These are phyloP conservation scores for Zoysia matrella DNA, from an alignment of 202 grass and related monocot genomes.

Conservation along the genomic window DNA sequence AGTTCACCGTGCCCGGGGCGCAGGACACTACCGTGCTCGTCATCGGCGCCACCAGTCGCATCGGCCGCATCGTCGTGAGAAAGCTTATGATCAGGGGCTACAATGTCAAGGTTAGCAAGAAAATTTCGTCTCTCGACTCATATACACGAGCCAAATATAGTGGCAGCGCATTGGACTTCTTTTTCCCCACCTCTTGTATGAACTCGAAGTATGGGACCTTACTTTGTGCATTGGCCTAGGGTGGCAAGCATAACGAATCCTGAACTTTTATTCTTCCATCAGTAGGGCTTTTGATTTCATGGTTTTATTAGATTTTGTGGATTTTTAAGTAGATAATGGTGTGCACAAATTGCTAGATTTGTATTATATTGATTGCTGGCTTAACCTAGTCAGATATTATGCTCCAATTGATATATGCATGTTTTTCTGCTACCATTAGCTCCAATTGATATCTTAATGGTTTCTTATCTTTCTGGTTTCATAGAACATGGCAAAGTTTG, in stretches of 20 bases:
- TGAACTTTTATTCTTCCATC: neutral
- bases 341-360: neutral
- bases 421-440: too few species aligned
- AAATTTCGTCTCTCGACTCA: neutral
- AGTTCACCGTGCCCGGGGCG: slow-evolving; percentile 89
- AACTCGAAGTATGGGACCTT: too few species aligned
- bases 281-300: neutral
- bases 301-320: neutral
- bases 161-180: too few species aligned
- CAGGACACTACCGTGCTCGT: slow-evolving; percentile 96
- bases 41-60: slow-evolving; percentile 84
- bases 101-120: slow-evolving; percentile 65
- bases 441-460: too few species aligned
- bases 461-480: neutral
- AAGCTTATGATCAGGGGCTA: slow-evolving; percentile 98
- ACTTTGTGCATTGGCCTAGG: too few species aligned
- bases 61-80: slow-evolving; percentile 90
- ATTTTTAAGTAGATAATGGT: neutral
- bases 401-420: too few species aligned
- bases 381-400: neutral
- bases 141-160: too few species aligned
- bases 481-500: neutral
- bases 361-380: neutral
- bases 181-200: too few species aligned
- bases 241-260: neutral